Conservation (phyloP, 2,329 filamentous ascomycete genomes). For the Chaetomiaceae sp. region DNA sequence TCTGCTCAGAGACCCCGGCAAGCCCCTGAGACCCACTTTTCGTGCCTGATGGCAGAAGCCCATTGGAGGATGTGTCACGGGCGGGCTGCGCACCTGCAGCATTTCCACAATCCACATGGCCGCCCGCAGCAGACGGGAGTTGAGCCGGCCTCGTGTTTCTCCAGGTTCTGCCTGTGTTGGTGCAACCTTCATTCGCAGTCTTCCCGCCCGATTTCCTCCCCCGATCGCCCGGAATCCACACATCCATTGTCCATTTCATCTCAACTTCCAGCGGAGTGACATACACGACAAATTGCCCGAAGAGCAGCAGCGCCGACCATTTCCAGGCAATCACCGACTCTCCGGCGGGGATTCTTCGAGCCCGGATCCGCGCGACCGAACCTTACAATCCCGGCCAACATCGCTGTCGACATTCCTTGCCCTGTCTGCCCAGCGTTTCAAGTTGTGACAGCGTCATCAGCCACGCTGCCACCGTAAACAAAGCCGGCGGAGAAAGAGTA, state of each 20-base stretch:
- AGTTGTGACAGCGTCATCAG: slow-evolving; percentile 8
- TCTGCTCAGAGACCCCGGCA: neutral
- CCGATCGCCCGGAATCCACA: no score
- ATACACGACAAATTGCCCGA: neutral
- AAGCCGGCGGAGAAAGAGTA: slow-evolving; percentile 1
- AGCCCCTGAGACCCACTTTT: slow-evolving; percentile 15
- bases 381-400: neutral
- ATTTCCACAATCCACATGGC: slow-evolving; percentile 13
- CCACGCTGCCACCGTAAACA: slow-evolving; percentile 2
- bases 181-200: neutral
- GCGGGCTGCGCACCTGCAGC: slow-evolving; percentile 1
- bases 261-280: neutral
- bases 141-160: neutral
- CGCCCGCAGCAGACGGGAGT: slow-evolving; percentile 1
- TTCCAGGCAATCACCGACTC: neutral
- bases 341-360: neutral
- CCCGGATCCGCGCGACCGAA: neutral
- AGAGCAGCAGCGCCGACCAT: neutral
- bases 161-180: neutral
- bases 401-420: neutral
- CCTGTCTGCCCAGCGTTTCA: slow-evolving; percentile 12
- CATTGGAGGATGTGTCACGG: neutral
- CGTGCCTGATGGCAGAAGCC: neutral
- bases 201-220: neutral
- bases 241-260: neutral